Base-by-base conservation (phyloP, 306 rosid genomes). In the Vachellia collinsii region DNA sequence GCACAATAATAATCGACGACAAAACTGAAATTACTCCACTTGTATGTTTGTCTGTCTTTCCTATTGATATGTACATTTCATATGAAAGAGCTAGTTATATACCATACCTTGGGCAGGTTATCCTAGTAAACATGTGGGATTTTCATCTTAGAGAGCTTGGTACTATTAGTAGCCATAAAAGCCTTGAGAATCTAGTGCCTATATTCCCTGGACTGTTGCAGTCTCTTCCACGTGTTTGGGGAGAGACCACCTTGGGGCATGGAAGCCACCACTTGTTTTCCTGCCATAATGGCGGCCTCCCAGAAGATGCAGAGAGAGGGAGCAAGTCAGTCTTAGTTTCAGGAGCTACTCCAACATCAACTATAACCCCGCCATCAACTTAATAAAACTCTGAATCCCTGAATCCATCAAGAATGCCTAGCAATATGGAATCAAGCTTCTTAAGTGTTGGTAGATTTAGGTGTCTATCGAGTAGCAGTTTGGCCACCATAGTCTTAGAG, bases 111-210 rank as follows among this genome's bases (percentile, higher is more conserved):
- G 20, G 90, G 88, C 44, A 86, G 80, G 82, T 63, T 87, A 51
- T 78, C 75, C 54, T 82, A 72, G 82, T 86, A 87, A 53, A 69
- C 71, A 39, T 61, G 44, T 48, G 92, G 87, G 70, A 81, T 54
- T 56, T 89, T 87, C 89, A 87, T 87, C 76, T 85, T 86, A 61
- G 83, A 79, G 42, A 86, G 68, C 38, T 80, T 86, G 41, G 41
- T 81, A 75, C 65, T 74, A 69, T 89, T 87, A 72, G 87, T 89
- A 5, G 88, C 88, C 88, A 84, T 37, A n/a, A 84, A 88, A 53
- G 90, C 90, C 86, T 89, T 86, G 22, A 85, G 87, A 78, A 86
- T 86, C 87, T 87, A 87, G 79, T 79, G 81, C 4, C 83, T 66
- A 77, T 86, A 89, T 72, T 89, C 82, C 78, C 86, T 77, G 38